Conservation (phyloP, 2,329 filamentous ascomycete species). For the Aspergillus fischeri region DNA sequence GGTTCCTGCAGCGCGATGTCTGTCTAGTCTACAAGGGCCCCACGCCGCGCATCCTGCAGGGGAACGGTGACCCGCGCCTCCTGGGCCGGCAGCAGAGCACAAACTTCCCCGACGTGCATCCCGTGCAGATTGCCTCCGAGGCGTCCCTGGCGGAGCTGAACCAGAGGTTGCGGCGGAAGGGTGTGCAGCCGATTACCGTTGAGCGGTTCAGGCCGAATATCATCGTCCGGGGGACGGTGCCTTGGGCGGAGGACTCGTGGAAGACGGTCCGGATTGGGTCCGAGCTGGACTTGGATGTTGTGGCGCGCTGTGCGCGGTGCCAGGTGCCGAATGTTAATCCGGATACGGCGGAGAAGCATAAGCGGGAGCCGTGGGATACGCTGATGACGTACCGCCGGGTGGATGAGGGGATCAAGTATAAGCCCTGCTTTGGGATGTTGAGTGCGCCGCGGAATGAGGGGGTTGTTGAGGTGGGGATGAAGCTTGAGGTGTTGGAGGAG, state of each 20-base stretch:
- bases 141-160: slow-evolving; percentile 58
- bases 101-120: slow-evolving; percentile 59
- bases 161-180: slow-evolving; percentile 40
- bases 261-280: slow-evolving; percentile 47
- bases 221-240: slow-evolving; percentile 51
- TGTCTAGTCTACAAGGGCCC: slow-evolving; percentile 61
- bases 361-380: slow-evolving; percentile 58
- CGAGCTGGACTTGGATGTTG: slow-evolving; percentile 51
- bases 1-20: slow-evolving; percentile 54
- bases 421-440: slow-evolving; percentile 66
- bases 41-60: slow-evolving; percentile 49
- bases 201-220: slow-evolving; percentile 64
- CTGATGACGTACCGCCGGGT: slow-evolving; percentile 58
- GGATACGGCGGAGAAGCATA: slow-evolving; percentile 56
- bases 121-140: slow-evolving; percentile 53
- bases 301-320: slow-evolving; percentile 57
- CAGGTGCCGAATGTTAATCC: slow-evolving; percentile 64
- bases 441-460: slow-evolving; percentile 56
- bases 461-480: slow-evolving; percentile 54
- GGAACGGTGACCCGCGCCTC: slow-evolving; percentile 52
- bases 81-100: slow-evolving; percentile 53
- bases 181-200: slow-evolving; percentile 50
- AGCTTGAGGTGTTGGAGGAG: slow-evolving; percentile 54
- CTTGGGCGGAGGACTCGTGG: slow-evolving; percentile 63
- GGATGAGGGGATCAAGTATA: slow-evolving; percentile 58